A percentile compares a stretch with the other conserved stretches of the same genome.
Evolutionary conservation across 2,329 filamentous ascomycete species (phyloP).

Genomic region (Orbilia javanica): DNA sequence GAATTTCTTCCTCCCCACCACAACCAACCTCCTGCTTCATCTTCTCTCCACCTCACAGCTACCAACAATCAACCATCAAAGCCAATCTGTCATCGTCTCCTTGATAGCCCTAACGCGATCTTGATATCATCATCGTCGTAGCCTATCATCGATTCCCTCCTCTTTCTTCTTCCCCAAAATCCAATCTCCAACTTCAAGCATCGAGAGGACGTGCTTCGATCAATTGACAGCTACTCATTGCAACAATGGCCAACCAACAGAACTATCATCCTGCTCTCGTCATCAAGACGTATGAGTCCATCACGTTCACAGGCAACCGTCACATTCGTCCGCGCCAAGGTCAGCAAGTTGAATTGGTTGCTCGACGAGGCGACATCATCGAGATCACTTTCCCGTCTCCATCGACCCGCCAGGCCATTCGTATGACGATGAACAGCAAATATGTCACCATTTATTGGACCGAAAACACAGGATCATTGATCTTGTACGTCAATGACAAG

Average conservation of each 20-base stretch:
- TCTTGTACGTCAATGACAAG: constrained; percentile 34
- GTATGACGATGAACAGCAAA: constrained; percentile 30
- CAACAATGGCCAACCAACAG: constrained; percentile 1
- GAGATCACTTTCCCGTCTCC: constrained; percentile 31
- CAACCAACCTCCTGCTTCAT: neutral
- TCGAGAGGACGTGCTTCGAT: neutral
- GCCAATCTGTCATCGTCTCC: neutral
- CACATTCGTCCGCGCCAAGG: constrained; percentile 1
- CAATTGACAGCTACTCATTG: neutral
- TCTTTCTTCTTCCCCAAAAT: too few species aligned
- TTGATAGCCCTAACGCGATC: neutral
- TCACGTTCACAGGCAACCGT: constrained; percentile 16
- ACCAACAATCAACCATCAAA: neutral
- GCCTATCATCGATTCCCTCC: neutral
- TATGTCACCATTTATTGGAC: constrained; percentile 35
- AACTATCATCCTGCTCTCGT: neutral
- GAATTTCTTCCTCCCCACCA: neutral
- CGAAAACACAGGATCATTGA: constrained; percentile 20
- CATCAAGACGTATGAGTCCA: constrained; percentile 20
- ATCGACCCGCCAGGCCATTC: constrained; percentile 7
- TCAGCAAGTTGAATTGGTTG: constrained; percentile 7
- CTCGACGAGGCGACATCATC: constrained; percentile 13
- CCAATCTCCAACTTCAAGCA: neutral
- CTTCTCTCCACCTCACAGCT: neutral
- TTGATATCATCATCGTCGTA: neutral